Conservation (phyloP, 495 filamentous ascomycete species). For the Evernia prunastri region DNA sequence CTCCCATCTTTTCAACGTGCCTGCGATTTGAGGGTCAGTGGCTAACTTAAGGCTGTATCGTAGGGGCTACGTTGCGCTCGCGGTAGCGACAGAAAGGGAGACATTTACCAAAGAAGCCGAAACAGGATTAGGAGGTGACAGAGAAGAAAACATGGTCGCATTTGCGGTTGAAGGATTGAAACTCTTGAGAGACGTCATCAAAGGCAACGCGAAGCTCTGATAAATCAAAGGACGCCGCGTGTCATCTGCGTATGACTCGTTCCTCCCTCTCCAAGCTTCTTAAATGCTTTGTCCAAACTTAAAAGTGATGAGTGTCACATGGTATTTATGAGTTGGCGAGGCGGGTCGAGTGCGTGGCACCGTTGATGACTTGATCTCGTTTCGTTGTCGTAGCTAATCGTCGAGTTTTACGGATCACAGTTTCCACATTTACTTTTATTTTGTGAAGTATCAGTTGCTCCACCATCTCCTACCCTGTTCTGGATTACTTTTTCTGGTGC, state of each 20-base stretch:
- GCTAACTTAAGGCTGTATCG: constrained; percentile 6
- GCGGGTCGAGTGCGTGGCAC: too few species aligned
- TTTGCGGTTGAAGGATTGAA: constrained; percentile 53
- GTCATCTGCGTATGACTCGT: too few species aligned
- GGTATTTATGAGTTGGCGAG: too few species aligned
- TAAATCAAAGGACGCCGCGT: neutral
- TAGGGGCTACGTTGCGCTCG: constrained; percentile 55
- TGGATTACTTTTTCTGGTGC: too few species aligned
- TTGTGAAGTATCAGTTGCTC: too few species aligned
- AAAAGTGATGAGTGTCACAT: too few species aligned
- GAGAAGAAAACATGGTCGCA: constrained; percentile 54
- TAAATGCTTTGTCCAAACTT: neutral
- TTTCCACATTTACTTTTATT: too few species aligned
- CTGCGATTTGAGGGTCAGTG: neutral
- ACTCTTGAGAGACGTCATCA: constrained; percentile 51
- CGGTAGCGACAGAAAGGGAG: constrained; percentile 45
- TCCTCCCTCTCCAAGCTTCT: neutral
- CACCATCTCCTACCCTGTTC: too few species aligned
- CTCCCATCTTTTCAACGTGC: neutral
- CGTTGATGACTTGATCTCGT: too few species aligned
- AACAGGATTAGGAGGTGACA: constrained; percentile 44
- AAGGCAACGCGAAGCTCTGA: constrained; percentile 42
- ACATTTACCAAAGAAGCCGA: constrained; percentile 47
- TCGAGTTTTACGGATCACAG: too few species aligned
- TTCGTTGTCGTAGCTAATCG: too few species aligned